Conservation (phyloP, 208 protist species). For the Wallacemonas collosoma region DNA sequence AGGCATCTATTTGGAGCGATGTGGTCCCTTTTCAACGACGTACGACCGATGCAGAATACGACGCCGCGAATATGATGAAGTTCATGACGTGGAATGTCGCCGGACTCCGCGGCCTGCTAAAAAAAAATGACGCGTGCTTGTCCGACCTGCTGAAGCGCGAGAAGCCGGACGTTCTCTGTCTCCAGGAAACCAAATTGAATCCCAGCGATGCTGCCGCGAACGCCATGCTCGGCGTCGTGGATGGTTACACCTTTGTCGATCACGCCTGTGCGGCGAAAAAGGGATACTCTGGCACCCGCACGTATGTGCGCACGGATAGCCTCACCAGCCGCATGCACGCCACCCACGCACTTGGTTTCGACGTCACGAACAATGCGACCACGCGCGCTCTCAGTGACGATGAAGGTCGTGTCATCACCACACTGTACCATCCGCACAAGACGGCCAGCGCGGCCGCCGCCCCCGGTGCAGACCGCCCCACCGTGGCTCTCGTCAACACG, state of each 20-base stretch:
- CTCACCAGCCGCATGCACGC: slow-evolving; percentile 26
- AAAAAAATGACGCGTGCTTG: slow-evolving; percentile 65
- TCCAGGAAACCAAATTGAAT: slow-evolving; percentile 95
- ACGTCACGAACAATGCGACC: background rate
- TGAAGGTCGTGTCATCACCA: slow-evolving; percentile 88
- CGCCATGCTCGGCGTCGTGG: slow-evolving; percentile 54
- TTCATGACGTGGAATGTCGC: slow-evolving; percentile 94
- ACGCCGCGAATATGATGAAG: slow-evolving; percentile 71
- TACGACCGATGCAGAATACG: slow-evolving; percentile 57
- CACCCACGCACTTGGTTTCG: slow-evolving; percentile 37
- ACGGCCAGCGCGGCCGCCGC: background rate
- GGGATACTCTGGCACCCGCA: slow-evolving; percentile 90
- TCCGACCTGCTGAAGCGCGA: slow-evolving; percentile 56
- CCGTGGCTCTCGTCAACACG: slow-evolving; percentile 84
- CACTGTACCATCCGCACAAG: slow-evolving; percentile 51
- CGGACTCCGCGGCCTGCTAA: slow-evolving; percentile 84
- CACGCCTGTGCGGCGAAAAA: slow-evolving; percentile 77
- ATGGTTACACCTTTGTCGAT: slow-evolving; percentile 78
- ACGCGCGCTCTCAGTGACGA: slow-evolving; percentile 43
- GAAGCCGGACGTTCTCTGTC: slow-evolving; percentile 81
- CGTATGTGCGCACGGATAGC: slow-evolving; percentile 54
- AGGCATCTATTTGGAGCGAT: slow-evolving; percentile 58
- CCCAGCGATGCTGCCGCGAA: slow-evolving; percentile 51
- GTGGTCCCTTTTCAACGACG: slow-evolving; percentile 66
- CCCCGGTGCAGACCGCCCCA: slow-evolving; percentile 17